A percentile compares a stretch with the other conserved stretches of the same genome.
Evolutionary conservation across 257 asterid species (phyloP).

Genomic region (Solanum commersonii): DNA sequence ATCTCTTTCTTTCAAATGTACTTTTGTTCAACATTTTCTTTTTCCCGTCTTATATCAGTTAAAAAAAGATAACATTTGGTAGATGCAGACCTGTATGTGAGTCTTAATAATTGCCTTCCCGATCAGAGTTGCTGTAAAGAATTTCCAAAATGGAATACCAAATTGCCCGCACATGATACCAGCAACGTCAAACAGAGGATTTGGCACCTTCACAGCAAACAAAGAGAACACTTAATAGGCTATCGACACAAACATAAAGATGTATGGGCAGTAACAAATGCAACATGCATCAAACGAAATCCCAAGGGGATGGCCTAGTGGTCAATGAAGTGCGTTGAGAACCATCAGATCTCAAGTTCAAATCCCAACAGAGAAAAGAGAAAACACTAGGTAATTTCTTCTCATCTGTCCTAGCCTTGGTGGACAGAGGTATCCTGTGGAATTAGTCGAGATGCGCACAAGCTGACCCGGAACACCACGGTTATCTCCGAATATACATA

Average conservation of each 20-base stretch:
- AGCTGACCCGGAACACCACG: too few relatives aligned
- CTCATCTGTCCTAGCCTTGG: not conserved
- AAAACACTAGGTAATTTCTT: not conserved
- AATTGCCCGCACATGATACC: slow-evolving; percentile 35
- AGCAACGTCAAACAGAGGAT: slow-evolving; percentile 32
- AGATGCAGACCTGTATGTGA: slow-evolving; percentile 22
- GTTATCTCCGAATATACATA: too few relatives aligned
- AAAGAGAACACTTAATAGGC: not conserved
- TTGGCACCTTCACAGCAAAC: slow-evolving; percentile 23
- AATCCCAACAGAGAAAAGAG: not conserved
- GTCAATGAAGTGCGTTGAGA: not conserved
- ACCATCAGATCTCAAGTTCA: not conserved
- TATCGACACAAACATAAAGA: not conserved
- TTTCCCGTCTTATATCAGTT: not conserved
- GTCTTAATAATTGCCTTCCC: slow-evolving; percentile 32
- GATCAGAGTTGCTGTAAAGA: slow-evolving; percentile 21
- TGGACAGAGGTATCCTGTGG: not conserved
- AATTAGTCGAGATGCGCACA: not conserved
- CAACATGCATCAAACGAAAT: not conserved
- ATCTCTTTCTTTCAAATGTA: not conserved
- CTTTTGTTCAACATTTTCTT: not conserved
- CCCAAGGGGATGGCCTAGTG: not conserved
- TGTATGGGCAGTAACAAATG: not conserved
- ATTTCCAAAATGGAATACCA: slow-evolving; percentile 30
- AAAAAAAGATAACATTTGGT: not conserved